These are phyloP conservation scores for Ophiosphaerella korrae DNA, from an alignment of 2,329 filamentous ascomycete genomes.

Conservation along the genomic window DNA sequence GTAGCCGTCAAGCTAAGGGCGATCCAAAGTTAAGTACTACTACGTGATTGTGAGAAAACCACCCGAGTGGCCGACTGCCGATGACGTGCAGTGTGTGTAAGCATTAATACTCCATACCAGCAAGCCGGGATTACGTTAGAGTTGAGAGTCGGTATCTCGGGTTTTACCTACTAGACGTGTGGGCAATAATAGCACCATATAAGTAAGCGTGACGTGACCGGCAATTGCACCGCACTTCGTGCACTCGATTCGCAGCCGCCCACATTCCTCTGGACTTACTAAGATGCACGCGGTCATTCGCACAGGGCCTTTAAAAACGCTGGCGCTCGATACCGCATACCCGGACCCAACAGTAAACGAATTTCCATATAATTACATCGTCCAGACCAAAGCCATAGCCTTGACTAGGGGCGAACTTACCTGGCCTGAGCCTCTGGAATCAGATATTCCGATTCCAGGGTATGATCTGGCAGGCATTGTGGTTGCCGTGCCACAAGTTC, in stretches of 20 bases:
- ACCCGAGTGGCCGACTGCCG: too few relatives aligned
- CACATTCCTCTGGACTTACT: background rate
- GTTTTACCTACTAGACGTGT: too few relatives aligned
- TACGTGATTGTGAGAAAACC: background rate
- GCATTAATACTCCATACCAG: too few relatives aligned
- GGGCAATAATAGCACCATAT: too few relatives aligned
- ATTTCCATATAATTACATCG: constrained; percentile 37
- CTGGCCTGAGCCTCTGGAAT: constrained; percentile 47
- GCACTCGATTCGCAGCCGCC: too few relatives aligned
- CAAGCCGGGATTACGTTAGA: too few relatives aligned
- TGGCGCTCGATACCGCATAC: constrained; percentile 21
- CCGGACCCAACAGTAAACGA: constrained; percentile 27
- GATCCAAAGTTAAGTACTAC: too few relatives aligned
- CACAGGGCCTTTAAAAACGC: constrained; percentile 13
- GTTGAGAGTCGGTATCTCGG: too few relatives aligned
- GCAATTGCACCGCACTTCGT: too few relatives aligned
- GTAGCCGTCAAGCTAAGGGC: too few relatives aligned
- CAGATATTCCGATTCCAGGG: constrained; percentile 44
- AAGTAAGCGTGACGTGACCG: too few relatives aligned
- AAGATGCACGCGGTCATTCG: constrained; percentile 29
- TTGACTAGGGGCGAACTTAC: constrained; percentile 51
- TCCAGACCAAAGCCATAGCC: constrained; percentile 48
- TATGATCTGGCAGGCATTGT: constrained; percentile 52
- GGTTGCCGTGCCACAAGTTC: constrained; percentile 39
- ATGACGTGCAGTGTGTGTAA: too few relatives aligned